Evolutionary conservation across 2,329 filamentous ascomycete species (phyloP), one percentile per base, ranked within the genome.

Genomic region (Fusarium sp.): DNA sequence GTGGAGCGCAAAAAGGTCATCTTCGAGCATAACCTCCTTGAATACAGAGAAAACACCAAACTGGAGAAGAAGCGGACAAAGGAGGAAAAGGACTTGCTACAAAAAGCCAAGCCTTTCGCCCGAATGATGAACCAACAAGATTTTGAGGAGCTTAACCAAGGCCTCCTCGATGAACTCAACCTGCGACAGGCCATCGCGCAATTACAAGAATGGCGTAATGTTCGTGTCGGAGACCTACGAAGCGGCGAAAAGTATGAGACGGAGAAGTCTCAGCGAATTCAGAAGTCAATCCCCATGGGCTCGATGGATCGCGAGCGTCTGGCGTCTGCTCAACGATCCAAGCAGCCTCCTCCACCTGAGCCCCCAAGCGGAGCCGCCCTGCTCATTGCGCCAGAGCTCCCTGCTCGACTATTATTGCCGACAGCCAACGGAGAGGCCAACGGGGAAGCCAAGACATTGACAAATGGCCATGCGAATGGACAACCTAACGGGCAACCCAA

Each of bases 1-100:
- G 94, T 94, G 7, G 94, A 98, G 71, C 86, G 95, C 41, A 99
- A 99, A 78, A 96, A 95, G 79, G 91, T 98, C 46, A 91, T 99
- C 6, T 98, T 99, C 70, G 93, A 98, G 73, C 95, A 99, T 76
- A 91, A 91, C 58, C 82, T 99, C 26, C 82, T 99, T 5, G 94
- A 99, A 53, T 99, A 99, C 72, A 85, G 93, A 61, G 96, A 97
- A 76, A 97, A 97, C 74, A 90, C 86, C 25, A 91, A 92, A 46
- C 76, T 89, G 5, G 95, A 99, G 73, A 99, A 98, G 85, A 97
- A 93, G 78, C 87, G 93, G 31, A 96, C 92, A 1, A 98, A 98
- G 73, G 95, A 99, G 74, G 95, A 99, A 76, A 87, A 90, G 50
- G 95, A 98, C 49, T 78, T 98, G 12, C 77, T 97, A 13, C 94